Percentiles rank a stretch among this genome's conserved stretches.
Conservation (phyloP, 371 early-diverging fungal genomes). For the Syncephalastrum monosporum region DNA sequence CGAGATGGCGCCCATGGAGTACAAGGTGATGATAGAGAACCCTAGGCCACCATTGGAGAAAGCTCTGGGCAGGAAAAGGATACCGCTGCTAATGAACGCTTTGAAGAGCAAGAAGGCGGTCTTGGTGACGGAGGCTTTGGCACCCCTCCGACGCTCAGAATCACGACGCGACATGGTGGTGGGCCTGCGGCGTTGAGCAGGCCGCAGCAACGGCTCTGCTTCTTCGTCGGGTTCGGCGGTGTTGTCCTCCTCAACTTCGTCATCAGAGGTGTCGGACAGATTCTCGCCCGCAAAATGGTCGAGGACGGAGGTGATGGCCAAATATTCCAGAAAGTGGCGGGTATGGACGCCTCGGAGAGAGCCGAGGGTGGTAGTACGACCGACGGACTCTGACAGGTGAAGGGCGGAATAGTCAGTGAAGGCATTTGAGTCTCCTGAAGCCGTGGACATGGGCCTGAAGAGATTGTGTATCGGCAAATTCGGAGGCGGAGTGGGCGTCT, state of each 20-base stretch:
- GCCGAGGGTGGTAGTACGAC: constrained; percentile 13
- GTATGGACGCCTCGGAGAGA: constrained; percentile 21
- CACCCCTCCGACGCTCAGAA: too few relatives aligned
- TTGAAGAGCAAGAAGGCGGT: constrained; percentile 66
- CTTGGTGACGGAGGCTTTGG: constrained; percentile 27
- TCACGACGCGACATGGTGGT: too few relatives aligned
- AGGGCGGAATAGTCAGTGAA: constrained; percentile 18
- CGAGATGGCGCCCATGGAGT: constrained; percentile 63
- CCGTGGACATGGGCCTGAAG: constrained; percentile 32
- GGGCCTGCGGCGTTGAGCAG: constrained; percentile 17
- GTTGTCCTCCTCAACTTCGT: constrained; percentile 44
- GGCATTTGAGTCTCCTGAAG: constrained; percentile 19
- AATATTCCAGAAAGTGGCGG: constrained; percentile 68
- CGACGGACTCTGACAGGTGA: constrained; percentile 13
- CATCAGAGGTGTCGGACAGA: constrained; percentile 56
- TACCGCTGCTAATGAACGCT: constrained; percentile 80
- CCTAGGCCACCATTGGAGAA: constrained; percentile 80
- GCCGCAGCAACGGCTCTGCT: constrained; percentile 31
- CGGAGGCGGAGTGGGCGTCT: too few relatives aligned
- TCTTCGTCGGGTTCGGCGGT: constrained; percentile 29
- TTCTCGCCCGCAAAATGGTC: constrained; percentile 78
- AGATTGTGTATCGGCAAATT: constrained; percentile 2
- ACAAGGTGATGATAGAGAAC: constrained; percentile 65
- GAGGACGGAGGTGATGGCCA: constrained; percentile 58
- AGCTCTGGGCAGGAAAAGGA: constrained; percentile 77